These are phyloP conservation scores for Leishmania mexicana DNA, from an alignment of 208 protist genomes.

Conservation along the genomic window DNA sequence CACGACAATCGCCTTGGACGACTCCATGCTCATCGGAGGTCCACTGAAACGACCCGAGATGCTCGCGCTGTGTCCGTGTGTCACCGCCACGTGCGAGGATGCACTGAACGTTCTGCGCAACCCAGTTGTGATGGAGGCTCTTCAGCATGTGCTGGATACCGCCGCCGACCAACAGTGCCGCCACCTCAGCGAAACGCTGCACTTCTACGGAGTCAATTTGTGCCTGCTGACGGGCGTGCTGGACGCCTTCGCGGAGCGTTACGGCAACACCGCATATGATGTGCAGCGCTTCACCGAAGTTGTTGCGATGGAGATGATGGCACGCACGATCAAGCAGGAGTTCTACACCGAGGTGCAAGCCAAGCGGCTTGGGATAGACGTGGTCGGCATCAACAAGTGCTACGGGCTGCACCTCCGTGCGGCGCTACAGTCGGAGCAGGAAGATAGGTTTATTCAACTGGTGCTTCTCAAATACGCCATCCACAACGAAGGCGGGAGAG, in stretches of 20 bases:
- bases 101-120: conserved; percentile 53
- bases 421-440: conserved; percentile 39
- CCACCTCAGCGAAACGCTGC: conserved; percentile 26
- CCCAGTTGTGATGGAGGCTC: conserved; percentile 39
- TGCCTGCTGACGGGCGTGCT: conserved; percentile 75
- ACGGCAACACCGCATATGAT: conserved; percentile 5
- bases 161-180: conserved; percentile 25
- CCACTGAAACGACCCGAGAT: conserved; percentile 87
- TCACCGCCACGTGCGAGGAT: conserved; percentile 60
- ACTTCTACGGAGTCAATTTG: conserved; percentile 78
- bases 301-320: conserved; percentile 67
- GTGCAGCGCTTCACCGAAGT: conserved; percentile 33
- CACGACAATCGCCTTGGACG: conserved; percentile 65
- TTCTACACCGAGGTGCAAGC: conserved; percentile 83
- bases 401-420: conserved; percentile 49
- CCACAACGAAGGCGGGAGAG: not conserved
- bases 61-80: conserved; percentile 52
- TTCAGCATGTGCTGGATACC: conserved; percentile 28
- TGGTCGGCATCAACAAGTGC: conserved; percentile 29
- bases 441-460: conserved; percentile 41
- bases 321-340: conserved; percentile 79
- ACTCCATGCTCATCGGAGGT: conserved; percentile 48
- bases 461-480: conserved; percentile 67
- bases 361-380: conserved; percentile 76
- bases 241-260: conserved; percentile 21